Evolutionary conservation across 2,329 filamentous ascomycete species (phyloP), one percentile per base, ranked within the genome.

Genomic region (Epichloe elymi): DNA sequence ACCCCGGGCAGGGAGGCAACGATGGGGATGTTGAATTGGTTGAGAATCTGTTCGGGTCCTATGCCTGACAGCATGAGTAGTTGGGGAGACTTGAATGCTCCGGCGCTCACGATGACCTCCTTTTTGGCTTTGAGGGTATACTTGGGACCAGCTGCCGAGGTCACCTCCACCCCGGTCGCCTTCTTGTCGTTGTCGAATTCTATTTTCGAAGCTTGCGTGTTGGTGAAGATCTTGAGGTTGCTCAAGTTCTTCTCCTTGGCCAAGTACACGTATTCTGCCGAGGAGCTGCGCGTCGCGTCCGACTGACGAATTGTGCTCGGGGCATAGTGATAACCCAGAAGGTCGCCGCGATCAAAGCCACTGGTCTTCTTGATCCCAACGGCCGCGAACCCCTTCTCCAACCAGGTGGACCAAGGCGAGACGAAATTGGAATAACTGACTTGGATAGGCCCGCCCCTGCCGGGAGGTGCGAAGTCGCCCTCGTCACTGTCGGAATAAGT

Each of bases 131-230:
- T 51, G 42, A 51, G n/a, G 7, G 36, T 41, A 26, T 46, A 51
- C n/a, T 39, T 30, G 33, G 43, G 19, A 6, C 43, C 43, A 19
- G 41, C 30, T 5, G 46, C 20, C 1, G 49, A 46, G 8, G 20
- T 23, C 7, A 63, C 65, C 23, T 59, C 42, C 1, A 74, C 72
- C 5, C 70, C 70, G 0, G 61, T 69, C 0, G 71, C 73, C 45
- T 61, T 68, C 39, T 62, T 70, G 1, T 64, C 54, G 0, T 39
- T 39, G 47, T 71, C 57, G 44, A 76, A 78, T 0, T 74, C 23
- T 1, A 79, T 66, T 41, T 64, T 68, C 55, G 70, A 68, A 2
- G 70, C 74, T 4, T 70, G 60, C 0, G 72, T 73, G 4, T 64
- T 51, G 0, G 59, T 61, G 47, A 70, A 75, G 0, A 75, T 59